Conservation (phyloP, 495 filamentous ascomycete species). For the Daldinia bambusicola region DNA sequence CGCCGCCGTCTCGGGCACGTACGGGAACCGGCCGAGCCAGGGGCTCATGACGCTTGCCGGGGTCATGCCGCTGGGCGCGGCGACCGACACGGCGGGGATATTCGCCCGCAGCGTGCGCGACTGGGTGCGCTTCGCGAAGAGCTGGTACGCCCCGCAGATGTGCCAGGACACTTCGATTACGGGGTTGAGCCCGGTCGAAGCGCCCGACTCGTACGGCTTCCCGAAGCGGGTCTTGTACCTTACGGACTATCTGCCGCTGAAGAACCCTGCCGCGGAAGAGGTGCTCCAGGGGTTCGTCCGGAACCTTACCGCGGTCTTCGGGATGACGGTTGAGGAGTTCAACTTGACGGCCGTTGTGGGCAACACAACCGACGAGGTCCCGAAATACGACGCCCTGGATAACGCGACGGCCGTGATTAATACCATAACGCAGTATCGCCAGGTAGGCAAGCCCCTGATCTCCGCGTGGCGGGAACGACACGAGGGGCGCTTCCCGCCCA, state of each 20-base stretch:
- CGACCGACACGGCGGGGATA: constrained; percentile 60
- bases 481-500: background rate
- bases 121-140: constrained; percentile 53
- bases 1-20: background rate
- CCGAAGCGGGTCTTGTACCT: constrained; percentile 52
- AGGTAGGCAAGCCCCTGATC: background rate
- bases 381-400: background rate
- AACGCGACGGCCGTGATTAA: constrained; percentile 2
- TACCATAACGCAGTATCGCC: background rate
- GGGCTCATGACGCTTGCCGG: constrained; percentile 33
- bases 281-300: constrained; percentile 60
- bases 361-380: background rate
- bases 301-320: constrained; percentile 66
- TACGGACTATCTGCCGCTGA: constrained; percentile 52
- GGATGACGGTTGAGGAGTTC: constrained; percentile 53
- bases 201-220: constrained; percentile 44
- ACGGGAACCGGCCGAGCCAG: constrained; percentile 2
- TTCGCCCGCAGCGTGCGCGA: constrained; percentile 50
- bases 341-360: constrained; percentile 44
- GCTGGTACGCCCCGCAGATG: constrained; percentile 53
- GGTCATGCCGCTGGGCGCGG: constrained; percentile 58
- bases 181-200: constrained; percentile 46
- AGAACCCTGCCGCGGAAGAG: constrained; percentile 50
- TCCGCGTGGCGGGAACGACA: background rate
- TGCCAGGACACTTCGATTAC: constrained; percentile 43